Conservation (phyloP, 805 yeast genomes). For the Tetrapisispora phaffii region DNA sequence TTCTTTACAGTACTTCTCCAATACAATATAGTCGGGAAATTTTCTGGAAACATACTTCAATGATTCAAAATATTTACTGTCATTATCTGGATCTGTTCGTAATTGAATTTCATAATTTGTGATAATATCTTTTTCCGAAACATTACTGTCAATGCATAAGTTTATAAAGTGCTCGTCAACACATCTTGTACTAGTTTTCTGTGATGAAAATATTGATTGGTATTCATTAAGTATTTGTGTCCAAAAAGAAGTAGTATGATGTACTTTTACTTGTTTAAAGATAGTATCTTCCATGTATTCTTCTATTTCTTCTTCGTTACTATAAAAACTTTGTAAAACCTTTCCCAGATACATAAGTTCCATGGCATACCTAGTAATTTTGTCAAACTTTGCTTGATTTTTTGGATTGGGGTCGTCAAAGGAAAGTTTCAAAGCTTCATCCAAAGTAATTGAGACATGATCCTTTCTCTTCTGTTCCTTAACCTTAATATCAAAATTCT, state of each 20-base stretch:
- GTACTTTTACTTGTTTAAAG: conserved; percentile 11
- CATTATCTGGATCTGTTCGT: conserved; percentile 34
- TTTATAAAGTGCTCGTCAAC: conserved; percentile 32
- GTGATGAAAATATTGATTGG: conserved; percentile 6
- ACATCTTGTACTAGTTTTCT: conserved; percentile 8
- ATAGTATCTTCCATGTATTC: neutral
- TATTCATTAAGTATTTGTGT: conserved; percentile 29
- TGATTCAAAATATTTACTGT: conserved; percentile 49
- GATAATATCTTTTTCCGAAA: conserved; percentile 40
- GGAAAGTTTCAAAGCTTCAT: conserved; percentile 7
- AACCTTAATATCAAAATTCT: conserved; percentile 38
- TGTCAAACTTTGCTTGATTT: conserved; percentile 28
- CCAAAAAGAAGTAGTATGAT: conserved; percentile 19
- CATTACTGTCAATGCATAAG: conserved; percentile 42
- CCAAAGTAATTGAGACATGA: conserved; percentile 2
- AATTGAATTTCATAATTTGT: conserved; percentile 37
- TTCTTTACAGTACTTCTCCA: conserved; percentile 39
- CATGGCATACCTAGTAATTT: conserved; percentile 41
- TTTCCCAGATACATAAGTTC: conserved; percentile 43
- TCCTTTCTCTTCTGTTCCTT: conserved; percentile 21
- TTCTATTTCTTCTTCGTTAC: neutral
- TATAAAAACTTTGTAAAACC: conserved; percentile 25
- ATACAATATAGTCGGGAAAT: conserved; percentile 37
- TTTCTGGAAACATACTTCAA: conserved; percentile 39
- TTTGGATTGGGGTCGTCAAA: neutral